phyloP scores from a whole-genome alignment of 345 rosid species.

The Lagerstroemia speciosa region DNA sequence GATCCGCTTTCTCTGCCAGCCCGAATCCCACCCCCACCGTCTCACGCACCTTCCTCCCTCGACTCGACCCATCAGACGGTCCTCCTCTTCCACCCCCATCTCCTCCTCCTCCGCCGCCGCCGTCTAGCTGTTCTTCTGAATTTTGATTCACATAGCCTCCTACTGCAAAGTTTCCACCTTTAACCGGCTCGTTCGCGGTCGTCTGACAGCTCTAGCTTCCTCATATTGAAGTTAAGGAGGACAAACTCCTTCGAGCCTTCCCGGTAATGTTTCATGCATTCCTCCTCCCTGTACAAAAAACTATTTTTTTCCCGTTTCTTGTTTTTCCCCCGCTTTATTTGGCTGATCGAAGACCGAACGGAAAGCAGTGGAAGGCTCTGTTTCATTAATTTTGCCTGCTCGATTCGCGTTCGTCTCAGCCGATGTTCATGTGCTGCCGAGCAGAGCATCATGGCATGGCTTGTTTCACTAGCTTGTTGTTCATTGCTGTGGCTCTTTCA shows the following conservation, averaged over 20 bases:
- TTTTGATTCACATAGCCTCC: background rate
- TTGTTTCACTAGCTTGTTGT: background rate
- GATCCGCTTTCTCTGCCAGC: slow-evolving; percentile 1
- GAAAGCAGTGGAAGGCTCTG: background rate
- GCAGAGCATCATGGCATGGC: background rate
- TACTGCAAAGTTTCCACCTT: background rate
- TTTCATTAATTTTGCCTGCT: background rate
- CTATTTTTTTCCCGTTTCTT: background rate
- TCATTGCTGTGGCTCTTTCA: background rate
- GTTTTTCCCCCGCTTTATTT: background rate
- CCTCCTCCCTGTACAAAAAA: background rate
- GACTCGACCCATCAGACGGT: background rate
- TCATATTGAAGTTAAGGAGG: background rate
- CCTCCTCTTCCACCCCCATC: background rate
- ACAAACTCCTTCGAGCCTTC: background rate
- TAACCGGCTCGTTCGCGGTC: background rate
- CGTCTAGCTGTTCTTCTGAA: background rate
- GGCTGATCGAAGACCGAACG: background rate
- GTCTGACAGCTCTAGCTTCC: background rate
- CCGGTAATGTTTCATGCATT: slow-evolving; percentile 2
- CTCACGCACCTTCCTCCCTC: background rate
- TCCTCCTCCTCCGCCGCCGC: background rate
- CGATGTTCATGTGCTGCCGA: background rate
- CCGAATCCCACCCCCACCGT: background rate
- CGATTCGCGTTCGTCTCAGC: background rate